These are phyloP conservation scores for Lentinula lateritia DNA, from an alignment of 768 basidiomycete genomes.

Conservation along the genomic window DNA sequence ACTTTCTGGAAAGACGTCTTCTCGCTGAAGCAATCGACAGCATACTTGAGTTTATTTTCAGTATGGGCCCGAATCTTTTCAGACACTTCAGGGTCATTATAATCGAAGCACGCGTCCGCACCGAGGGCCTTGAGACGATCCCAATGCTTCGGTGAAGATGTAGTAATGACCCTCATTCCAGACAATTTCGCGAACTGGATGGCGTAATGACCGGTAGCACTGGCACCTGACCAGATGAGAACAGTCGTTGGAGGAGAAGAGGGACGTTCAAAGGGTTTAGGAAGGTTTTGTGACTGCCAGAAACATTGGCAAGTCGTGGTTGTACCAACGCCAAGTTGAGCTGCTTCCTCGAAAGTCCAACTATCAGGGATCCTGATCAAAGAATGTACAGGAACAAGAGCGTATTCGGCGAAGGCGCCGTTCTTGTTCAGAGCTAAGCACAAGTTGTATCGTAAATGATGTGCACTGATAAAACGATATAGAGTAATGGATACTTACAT, in stretches of 20 bases:
- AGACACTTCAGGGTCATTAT: constrained; percentile 14
- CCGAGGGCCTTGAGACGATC: constrained; percentile 25
- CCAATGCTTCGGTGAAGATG: constrained; percentile 25
- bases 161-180: constrained; percentile 26
- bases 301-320: constrained; percentile 7
- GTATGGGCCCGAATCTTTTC: constrained; percentile 12
- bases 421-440: neutral
- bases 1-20: neutral
- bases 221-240: constrained; percentile 23
- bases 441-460: neutral
- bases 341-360: constrained; percentile 6
- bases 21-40: constrained; percentile 7
- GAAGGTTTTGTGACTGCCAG: constrained; percentile 5
- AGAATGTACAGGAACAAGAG: neutral
- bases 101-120: constrained; percentile 26
- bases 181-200: constrained; percentile 27
- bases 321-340: constrained; percentile 1
- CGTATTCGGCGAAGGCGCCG: constrained; percentile 10
- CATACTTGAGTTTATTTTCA: constrained; percentile 1
- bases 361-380: neutral
- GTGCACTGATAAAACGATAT: too few relatives aligned
- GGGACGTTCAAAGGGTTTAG: neutral
- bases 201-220: constrained; percentile 18
- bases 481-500: neutral
- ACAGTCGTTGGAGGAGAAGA: constrained; percentile 1